Conservation (phyloP, 768 basidiomycete genomes). For the Boletus tomentosulus region DNA sequence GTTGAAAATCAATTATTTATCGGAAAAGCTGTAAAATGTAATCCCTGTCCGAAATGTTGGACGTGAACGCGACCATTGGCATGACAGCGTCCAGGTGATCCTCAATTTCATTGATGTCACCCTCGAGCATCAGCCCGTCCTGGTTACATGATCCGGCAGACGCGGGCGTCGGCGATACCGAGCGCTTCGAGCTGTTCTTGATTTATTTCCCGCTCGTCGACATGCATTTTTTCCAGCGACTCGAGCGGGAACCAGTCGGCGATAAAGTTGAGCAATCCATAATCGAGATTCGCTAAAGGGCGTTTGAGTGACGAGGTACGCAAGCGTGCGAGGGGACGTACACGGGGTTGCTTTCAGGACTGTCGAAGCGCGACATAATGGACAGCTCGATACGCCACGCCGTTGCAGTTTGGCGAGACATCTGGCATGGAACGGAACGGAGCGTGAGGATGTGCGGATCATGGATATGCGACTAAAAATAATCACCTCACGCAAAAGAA, state of each 20-base stretch:
- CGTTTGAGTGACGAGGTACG: not conserved
- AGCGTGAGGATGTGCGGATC: not conserved
- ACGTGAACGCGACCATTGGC: not conserved
- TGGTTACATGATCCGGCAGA: conserved; percentile 42
- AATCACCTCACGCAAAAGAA: conserved; percentile 66
- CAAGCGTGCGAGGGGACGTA: conserved; percentile 36
- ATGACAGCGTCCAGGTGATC: not conserved
- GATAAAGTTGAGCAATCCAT: conserved; percentile 81
- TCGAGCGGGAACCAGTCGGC: conserved; percentile 90
- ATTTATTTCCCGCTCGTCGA: conserved; percentile 72
- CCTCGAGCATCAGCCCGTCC: not conserved
- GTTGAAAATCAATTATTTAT: not conserved
- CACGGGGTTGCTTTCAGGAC: conserved; percentile 75
- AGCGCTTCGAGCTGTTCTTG: conserved; percentile 65
- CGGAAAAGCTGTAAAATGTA: not conserved
- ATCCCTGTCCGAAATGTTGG: not conserved
- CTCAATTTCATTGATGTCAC: not conserved
- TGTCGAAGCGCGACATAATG: conserved; percentile 76
- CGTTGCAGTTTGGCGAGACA: conserved; percentile 92
- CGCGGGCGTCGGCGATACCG: conserved; percentile 39
- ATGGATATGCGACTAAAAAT: not conserved
- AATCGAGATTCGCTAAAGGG: conserved; percentile 67
- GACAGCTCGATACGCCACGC: conserved; percentile 68
- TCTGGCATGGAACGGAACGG: conserved; percentile 20
- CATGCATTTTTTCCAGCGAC: conserved; percentile 63